Percentiles rank a stretch among this genome's conserved stretches.
Evolutionary conservation across 2,329 filamentous ascomycete species (phyloP).

Genomic region (Fusarium tupiense): DNA sequence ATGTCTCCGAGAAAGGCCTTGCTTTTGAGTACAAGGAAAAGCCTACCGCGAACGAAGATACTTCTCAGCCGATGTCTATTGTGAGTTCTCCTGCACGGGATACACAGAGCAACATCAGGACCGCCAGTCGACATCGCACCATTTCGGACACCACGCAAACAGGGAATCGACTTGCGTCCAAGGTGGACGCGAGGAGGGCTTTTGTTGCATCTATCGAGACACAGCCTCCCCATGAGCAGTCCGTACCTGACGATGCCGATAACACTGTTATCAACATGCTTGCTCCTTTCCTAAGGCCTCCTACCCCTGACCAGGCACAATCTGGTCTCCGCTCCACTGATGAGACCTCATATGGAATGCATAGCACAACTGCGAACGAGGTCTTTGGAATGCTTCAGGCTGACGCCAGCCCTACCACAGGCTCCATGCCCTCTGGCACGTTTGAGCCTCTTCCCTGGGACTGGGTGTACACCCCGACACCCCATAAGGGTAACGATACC

Average conservation of each 20-base stretch:
- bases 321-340: constrained; percentile 44
- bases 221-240: constrained; percentile 10
- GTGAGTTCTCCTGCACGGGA: constrained; percentile 22
- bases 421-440: constrained; percentile 44
- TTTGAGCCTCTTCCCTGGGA: constrained; percentile 60
- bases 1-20: constrained; percentile 43
- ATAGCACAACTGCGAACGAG: constrained; percentile 61
- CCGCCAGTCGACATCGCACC: constrained; percentile 15
- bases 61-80: constrained; percentile 25
- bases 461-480: constrained; percentile 56
- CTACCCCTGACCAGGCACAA: constrained; percentile 53
- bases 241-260: constrained; percentile 47
- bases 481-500: constrained; percentile 37
- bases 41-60: neutral
- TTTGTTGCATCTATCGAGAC: constrained; percentile 15
- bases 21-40: constrained; percentile 48
- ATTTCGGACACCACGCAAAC: constrained; percentile 13
- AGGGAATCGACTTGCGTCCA: constrained; percentile 4
- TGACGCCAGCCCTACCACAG: constrained; percentile 43
- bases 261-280: constrained; percentile 58
- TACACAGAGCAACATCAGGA: constrained; percentile 11
- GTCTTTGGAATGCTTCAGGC: constrained; percentile 56
- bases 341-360: constrained; percentile 65
- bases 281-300: constrained; percentile 59
- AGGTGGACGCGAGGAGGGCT: neutral